Base-by-base conservation (phyloP, 202 grass and related monocot genomes). In the Cymbopogon flexuosus region DNA sequence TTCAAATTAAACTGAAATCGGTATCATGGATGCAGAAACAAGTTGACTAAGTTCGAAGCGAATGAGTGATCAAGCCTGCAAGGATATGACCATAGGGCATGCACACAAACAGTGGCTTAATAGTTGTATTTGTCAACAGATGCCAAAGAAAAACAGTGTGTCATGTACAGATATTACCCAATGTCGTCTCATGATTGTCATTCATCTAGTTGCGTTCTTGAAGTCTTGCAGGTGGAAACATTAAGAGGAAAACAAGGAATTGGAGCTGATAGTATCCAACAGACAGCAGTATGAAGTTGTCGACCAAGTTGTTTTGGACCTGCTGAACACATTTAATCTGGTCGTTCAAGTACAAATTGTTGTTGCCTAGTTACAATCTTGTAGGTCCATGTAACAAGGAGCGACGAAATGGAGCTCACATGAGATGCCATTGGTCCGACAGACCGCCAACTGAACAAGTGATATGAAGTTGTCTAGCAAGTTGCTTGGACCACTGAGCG, bases 381-480 rank as follows among this genome's bases (percentile, higher is more conserved):
- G 63, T 61, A 69, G 81, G 49, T 37, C 63, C 37, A 47, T 61
- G 3, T 36, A 69, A 18, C 72, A 83, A 77, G 62, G 54, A 60
- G 39, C 37, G 3, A 47, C 12, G 18, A 70, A 84, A 49, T 61
- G 24, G 64, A 70, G 39, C 4, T 61, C 52, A 62, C 73, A 62
- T 61, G 72, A 68, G 31, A 59, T 83, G 81, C 62, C 15, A 10
- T 31, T 76, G 29, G 31, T 46, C 63, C 75, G 76, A 46, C 39
- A 68, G 24, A 60, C 36, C 10, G 6, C 18, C 2, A n/a, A 12
- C 11, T 60, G 51, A 68, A 60, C 24, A 83, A 39, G 27, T 21
- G 29, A 9, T 62, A 22, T 68, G 81, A 83, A 23, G 43, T 45
- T 69, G 14, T 72, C 7, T 13, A 49, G 70, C 60, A 21, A 84